Base-by-base conservation (phyloP, 106 monocot species). In the Allium fistulosum region DNA sequence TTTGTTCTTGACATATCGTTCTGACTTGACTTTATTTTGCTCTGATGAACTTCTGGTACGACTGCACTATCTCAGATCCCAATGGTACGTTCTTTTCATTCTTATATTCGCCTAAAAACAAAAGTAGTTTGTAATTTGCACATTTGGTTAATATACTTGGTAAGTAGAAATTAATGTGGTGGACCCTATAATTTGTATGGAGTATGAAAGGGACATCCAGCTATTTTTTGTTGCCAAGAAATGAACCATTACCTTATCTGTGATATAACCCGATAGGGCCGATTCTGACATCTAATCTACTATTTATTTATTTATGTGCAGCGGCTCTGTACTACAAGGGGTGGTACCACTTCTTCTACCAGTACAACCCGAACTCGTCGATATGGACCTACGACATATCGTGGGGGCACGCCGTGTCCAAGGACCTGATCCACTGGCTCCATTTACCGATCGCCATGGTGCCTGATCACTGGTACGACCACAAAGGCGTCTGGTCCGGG, bases 311-410 rank as follows among this genome's bases (percentile, higher is more conserved):
- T 55, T 55, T 55, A 53, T 7, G 4, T 45, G 10, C 71, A 82
- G 84, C 72, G 1, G 79, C 84, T 4, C 9, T 84, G 46, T 74
- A 53, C 66, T 84, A 84, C 66, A 77, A 77, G 15, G 84, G 84
- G 0, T 84, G 84, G 84, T 84, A 83, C 49, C 83, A 83, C 27
- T 48, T 83, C 10, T 83, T 83, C 68, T 83, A 83, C 68, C 83
- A 83, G 46, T 83, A 83, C 69, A 83, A 83, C 48, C 72, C 79
- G 3, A 69, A 59, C 12, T 27, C 58, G 6, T 58, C 76, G 3
- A 70, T 80, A 0, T 84, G 84, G 84, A 80, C 75, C 7, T 17
- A 3, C 37, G 80, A 69, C 72, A 84, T 84, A 37, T 63, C 79
- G 2, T 84, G 84, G 84, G 84, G 80, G 9, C 84, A 84, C 61